Evolutionary conservation across 768 basidiomycete genomes (phyloP), one percentile per base, ranked within the genome.

Genomic region (Collybia sordida): DNA sequence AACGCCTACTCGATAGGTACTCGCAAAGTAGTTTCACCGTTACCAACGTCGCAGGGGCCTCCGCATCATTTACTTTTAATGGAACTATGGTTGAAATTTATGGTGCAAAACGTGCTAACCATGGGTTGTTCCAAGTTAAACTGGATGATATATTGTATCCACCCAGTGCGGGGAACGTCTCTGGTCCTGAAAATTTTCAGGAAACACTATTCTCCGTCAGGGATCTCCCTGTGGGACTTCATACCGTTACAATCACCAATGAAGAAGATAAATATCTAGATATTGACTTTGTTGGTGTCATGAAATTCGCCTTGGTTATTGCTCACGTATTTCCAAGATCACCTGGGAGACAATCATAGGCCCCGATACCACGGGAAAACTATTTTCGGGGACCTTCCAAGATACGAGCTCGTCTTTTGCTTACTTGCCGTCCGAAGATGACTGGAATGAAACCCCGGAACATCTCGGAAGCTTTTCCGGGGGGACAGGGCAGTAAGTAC

Each of bases 81-180:
- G 81, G 81, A 14, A 78, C 72, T 9, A 71, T 66, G 5, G 59
- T 82, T n/a, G 70, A 72, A 64, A 59, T 82, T 8, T 82, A 71
- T 48, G 82, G 82, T 6, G 72, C 78, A 2, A 75, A 77, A 46
- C 70, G 79, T 21, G 35, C 47, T 5, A 78, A 78, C 46, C 77
- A 80, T 55, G 79, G 81, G 0, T 55, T 47, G 11, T 83, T 71
- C 55, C 63, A 64, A 25, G 68, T 81, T 36, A 59, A 63, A 23
- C 58, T 81, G 1, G 79, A 83, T 60, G 49, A 63, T 22, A 54
- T 42, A 8, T 52, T 48, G 22, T 72, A 61, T 39, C 48, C 64
- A 15, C 42, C 51, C 22, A 45, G 52, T 18, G 66, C 67, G 47
- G 77, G 76, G 11, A 36, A 50, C 11, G 47, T 56, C 21, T 45